A percentile compares a stretch with the other conserved stretches of the same genome.
Evolutionary conservation across 2,329 filamentous ascomycete species (phyloP).

Genomic region (Xylaria sp.): DNA sequence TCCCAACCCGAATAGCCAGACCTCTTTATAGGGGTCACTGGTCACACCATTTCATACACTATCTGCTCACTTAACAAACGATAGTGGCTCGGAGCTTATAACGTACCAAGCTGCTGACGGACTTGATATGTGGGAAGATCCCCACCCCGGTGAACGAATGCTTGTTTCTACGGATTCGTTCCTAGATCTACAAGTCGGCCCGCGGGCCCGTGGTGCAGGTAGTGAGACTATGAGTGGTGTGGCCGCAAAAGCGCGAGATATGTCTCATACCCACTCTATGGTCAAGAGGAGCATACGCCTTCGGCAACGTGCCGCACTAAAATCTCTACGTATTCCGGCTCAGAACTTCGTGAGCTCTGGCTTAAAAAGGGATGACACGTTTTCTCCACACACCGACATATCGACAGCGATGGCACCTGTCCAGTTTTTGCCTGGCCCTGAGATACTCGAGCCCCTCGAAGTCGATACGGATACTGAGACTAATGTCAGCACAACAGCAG

Average conservation of each 20-base stretch:
- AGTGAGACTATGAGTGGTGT: conserved; percentile 57
- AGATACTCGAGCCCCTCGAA: conserved; percentile 40
- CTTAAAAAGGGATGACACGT: conserved; percentile 39
- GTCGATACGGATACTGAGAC: conserved; percentile 46
- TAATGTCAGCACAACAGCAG: conserved; percentile 36
- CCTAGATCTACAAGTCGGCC: conserved; percentile 41
- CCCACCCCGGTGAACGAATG: conserved; percentile 59
- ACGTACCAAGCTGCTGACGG: conserved; percentile 42
- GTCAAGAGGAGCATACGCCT: conserved; percentile 43
- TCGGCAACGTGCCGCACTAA: conserved; percentile 46
- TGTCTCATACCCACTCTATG: conserved; percentile 42
- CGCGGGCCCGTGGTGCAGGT: conserved; percentile 37
- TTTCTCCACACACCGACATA: conserved; percentile 38
- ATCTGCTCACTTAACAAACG: conserved; percentile 48
- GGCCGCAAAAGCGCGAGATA: conserved; percentile 60
- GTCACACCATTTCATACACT: conserved; percentile 63
- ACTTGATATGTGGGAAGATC: conserved; percentile 56
- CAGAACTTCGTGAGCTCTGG: conserved; percentile 45
- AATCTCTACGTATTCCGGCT: conserved; percentile 49
- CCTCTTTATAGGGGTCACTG: conserved; percentile 68
- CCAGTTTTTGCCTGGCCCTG: conserved; percentile 37
- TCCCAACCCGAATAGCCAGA: conserved; percentile 50
- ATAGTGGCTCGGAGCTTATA: conserved; percentile 41
- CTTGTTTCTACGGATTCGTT: conserved; percentile 47
- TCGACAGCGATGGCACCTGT: conserved; percentile 35